A percentile compares a stretch with the other conserved stretches of the same genome.
Evolutionary conservation across 768 basidiomycete genomes (phyloP).

Genomic region (Mycena alexandri): DNA sequence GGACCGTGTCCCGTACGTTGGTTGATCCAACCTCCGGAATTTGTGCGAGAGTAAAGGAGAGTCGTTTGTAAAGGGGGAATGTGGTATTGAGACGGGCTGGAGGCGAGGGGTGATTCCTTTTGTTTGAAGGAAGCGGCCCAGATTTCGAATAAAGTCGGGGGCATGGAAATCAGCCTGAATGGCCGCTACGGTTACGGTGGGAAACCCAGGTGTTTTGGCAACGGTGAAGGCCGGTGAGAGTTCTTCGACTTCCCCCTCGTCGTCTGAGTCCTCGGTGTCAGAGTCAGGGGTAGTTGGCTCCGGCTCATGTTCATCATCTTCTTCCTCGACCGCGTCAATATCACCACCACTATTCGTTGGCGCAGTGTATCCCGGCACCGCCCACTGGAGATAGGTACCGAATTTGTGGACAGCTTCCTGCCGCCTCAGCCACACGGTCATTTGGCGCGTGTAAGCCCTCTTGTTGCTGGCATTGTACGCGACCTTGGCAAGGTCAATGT

Average conservation of each 20-base stretch:
- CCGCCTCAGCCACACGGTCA: constrained; percentile 49
- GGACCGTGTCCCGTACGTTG: constrained; percentile 30
- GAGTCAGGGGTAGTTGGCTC: background rate
- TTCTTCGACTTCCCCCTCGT: background rate
- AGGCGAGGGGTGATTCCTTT: background rate
- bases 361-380: constrained; percentile 9
- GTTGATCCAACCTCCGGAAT: constrained; percentile 32
- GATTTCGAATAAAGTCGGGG: constrained; percentile 16
- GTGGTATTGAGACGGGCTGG: constrained; percentile 3
- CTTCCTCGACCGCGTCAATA: background rate
- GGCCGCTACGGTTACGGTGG: background rate
- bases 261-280: background rate
- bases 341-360: no score
- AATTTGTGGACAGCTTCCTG: constrained; percentile 43
- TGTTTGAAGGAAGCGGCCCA: constrained; percentile 16
- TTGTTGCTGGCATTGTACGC: constrained; percentile 43
- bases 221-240: background rate
- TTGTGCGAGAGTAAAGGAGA: constrained; percentile 35
- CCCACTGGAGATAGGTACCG: constrained; percentile 17
- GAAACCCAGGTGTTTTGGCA: constrained; percentile 34
- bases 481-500: constrained; percentile 49
- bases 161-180: constrained; percentile 31
- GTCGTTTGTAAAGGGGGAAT: constrained; percentile 40
- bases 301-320: background rate
- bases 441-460: constrained; percentile 47